phyloP scores from a whole-genome alignment of 164 flowering plant species.

The Stephania cephalantha region DNA sequence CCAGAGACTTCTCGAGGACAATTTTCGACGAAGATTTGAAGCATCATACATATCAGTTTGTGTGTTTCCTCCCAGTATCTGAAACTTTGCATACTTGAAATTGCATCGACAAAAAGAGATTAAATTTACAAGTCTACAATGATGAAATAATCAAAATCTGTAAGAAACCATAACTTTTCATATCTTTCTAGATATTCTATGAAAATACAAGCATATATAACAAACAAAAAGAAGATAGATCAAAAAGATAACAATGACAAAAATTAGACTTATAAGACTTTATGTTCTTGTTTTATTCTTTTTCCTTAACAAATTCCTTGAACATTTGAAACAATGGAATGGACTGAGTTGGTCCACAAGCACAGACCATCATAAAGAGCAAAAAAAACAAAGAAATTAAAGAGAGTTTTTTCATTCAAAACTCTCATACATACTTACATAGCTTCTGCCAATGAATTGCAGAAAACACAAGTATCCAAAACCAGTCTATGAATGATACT shows the following conservation, averaged over 20 bases:
- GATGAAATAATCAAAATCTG: no score
- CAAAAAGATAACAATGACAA: not conserved
- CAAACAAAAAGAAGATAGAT: not conserved
- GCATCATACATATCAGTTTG: not conserved
- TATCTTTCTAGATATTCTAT: not conserved
- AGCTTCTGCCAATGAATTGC: constrained; percentile 30
- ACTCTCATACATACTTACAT: constrained; percentile 17
- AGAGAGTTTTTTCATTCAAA: not conserved
- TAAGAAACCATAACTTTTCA: not conserved
- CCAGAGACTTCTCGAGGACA: not conserved
- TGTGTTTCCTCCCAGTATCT: not conserved
- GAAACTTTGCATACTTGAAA: not conserved
- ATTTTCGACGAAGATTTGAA: not conserved
- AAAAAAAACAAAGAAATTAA: not conserved
- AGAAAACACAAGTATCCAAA: constrained; percentile 41
- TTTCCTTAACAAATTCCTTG: not conserved
- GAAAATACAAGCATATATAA: not conserved
- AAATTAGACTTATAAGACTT: constrained; percentile 7
- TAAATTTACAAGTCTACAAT: no score
- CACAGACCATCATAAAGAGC: constrained; percentile 6
- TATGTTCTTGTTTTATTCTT: constrained; percentile 5
- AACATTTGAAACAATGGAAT: not conserved
- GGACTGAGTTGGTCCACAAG: constrained; percentile 21
- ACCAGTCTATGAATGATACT: constrained; percentile 49
- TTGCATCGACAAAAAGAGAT: no score